These are phyloP conservation scores for Cylindrodendrum hubeiense DNA, from an alignment of 2,329 filamentous ascomycete genomes.

Conservation along the genomic window DNA sequence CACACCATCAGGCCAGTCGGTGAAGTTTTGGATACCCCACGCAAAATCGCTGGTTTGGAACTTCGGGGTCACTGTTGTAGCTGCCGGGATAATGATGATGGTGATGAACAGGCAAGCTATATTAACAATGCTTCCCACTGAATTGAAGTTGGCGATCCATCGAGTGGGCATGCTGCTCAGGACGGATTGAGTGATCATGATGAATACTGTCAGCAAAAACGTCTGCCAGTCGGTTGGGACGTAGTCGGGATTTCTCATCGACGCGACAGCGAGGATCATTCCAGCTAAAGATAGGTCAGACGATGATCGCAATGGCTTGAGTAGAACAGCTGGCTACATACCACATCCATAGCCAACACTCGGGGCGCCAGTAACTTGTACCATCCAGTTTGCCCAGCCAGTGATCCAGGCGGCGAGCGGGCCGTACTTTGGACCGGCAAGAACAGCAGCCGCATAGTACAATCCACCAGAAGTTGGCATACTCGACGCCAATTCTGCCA, in stretches of 20 bases:
- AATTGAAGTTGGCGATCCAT: conserved; percentile 29
- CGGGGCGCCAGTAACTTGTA: conserved; percentile 25
- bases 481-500: conserved; percentile 26
- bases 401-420: conserved; percentile 25
- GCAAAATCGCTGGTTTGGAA: conserved; percentile 18
- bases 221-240: conserved; percentile 28
- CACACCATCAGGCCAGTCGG: conserved; percentile 27
- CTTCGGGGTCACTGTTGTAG: conserved; percentile 8
- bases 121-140: conserved; percentile 19
- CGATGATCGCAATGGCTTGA: background rate
- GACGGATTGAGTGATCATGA: conserved; percentile 20
- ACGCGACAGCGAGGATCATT: conserved; percentile 25
- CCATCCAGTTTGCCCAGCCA: conserved; percentile 27
- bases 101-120: conserved; percentile 24
- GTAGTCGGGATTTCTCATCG: conserved; percentile 24
- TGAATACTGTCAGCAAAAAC: conserved; percentile 20
- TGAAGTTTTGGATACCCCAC: conserved; percentile 23
- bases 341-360: conserved; percentile 28
- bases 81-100: conserved; percentile 26
- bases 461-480: conserved; percentile 27
- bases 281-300: conserved; percentile 11
- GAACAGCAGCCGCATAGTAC: conserved; percentile 26
- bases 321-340: background rate
- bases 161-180: conserved; percentile 27
- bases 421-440: conserved; percentile 26